Conservation (phyloP, 371 early-diverging fungal genomes). For the Sporodiniella umbellata region DNA sequence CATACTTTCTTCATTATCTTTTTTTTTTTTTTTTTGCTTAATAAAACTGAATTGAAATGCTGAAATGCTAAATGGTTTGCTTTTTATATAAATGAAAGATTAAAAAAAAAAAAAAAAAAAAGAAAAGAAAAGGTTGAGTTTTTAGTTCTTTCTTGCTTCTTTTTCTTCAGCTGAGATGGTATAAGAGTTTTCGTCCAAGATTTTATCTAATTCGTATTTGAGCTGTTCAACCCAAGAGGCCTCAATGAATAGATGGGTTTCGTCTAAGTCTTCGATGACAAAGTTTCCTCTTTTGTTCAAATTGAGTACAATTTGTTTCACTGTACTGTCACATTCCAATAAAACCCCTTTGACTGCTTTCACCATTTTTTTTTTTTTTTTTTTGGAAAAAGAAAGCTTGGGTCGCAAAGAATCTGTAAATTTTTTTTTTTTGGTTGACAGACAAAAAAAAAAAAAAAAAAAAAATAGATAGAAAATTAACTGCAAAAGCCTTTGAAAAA, state of each 20-base stretch:
- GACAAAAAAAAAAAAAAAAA: no score
- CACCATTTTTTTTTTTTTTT: constrained; percentile 39
- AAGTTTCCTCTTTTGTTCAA: constrained; percentile 73
- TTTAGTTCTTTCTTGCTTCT: constrained; percentile 26
- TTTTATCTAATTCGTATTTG: constrained; percentile 66
- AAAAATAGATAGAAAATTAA: no score
- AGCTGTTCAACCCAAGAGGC: constrained; percentile 60
- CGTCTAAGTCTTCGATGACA: constrained; percentile 86
- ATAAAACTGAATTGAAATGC: no score
- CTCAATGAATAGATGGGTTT: constrained; percentile 82
- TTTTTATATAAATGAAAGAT: background rate
- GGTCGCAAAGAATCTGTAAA: no score
- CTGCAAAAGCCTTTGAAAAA: no score
- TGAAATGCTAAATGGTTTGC: no score
- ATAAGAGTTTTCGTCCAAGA: constrained; percentile 78
- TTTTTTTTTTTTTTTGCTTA: background rate
- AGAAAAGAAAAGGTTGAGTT: background rate
- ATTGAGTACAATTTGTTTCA: constrained; percentile 77
- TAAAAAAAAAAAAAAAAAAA: background rate
- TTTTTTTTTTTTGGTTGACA: no score
- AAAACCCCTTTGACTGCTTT: constrained; percentile 50
- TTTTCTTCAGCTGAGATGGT: constrained; percentile 49
- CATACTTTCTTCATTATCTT: constrained; percentile 16
- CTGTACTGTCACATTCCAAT: constrained; percentile 72
- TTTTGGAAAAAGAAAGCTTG: no score